Conservation (phyloP, 2,329 filamentous ascomycete species). For the Trichophaea hybrida region DNA sequence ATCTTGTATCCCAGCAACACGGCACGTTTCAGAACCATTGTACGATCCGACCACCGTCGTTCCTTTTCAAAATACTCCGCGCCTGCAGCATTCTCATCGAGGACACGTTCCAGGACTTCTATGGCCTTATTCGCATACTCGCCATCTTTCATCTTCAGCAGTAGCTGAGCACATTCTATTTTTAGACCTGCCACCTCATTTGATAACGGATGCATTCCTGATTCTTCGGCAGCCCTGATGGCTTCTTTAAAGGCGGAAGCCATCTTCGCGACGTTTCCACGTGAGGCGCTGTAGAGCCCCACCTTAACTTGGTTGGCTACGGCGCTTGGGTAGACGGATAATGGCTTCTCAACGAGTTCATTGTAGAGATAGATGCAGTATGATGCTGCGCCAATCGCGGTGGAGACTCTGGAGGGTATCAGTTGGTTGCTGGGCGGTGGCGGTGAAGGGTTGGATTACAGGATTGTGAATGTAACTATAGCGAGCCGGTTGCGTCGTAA, state of each 20-base stretch:
- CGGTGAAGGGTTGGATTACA: background rate
- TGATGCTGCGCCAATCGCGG: slow-evolving; percentile 4
- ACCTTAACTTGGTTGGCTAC: slow-evolving; percentile 66
- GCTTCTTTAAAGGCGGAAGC: slow-evolving; percentile 73
- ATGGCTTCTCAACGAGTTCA: slow-evolving; percentile 27
- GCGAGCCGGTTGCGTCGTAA: background rate
- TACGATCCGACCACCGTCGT: slow-evolving; percentile 37
- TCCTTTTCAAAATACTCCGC: slow-evolving; percentile 34
- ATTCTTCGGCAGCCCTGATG: slow-evolving; percentile 54
- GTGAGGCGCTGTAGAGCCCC: slow-evolving; percentile 63
- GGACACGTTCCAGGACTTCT: slow-evolving; percentile 63
- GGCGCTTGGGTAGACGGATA: slow-evolving; percentile 49
- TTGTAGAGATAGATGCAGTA: slow-evolving; percentile 13
- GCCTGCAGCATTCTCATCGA: slow-evolving; percentile 48
- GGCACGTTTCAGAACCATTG: slow-evolving; percentile 55
- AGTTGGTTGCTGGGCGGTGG: background rate
- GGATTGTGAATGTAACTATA: background rate
- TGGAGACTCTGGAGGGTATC: background rate
- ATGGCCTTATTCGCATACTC: slow-evolving; percentile 43
- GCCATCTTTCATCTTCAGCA: slow-evolving; percentile 54
- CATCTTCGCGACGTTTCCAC: slow-evolving; percentile 58
- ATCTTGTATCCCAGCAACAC: slow-evolving; percentile 70
- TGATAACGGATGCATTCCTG: slow-evolving; percentile 73
- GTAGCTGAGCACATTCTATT: slow-evolving; percentile 62
- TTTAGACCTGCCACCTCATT: slow-evolving; percentile 85